These are phyloP conservation scores for Acacia crassicarpa DNA, from an alignment of 306 rosid species.

Conservation along the genomic window DNA sequence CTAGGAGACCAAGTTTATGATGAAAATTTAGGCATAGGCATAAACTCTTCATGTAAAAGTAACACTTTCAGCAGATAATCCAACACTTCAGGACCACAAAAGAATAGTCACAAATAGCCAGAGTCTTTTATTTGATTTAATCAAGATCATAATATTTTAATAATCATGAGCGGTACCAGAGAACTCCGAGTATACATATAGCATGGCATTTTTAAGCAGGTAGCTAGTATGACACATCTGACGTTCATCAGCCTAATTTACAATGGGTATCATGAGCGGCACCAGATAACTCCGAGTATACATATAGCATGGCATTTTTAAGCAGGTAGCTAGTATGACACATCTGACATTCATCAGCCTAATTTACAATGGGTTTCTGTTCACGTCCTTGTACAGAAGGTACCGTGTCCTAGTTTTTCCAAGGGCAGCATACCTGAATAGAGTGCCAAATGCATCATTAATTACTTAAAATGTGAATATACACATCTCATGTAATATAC, in stretches of 20 bases:
- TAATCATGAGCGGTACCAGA: background rate
- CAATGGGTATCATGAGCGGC: background rate
- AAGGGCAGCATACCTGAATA: conserved; percentile 89
- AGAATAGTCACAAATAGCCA: conserved; percentile 6
- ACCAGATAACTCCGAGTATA: background rate
- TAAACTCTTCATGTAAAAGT: background rate
- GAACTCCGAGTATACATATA: background rate
- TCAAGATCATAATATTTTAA: background rate
- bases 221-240: conserved; percentile 14
- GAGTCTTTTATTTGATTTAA: conserved; percentile 16
- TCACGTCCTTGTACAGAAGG: conserved; percentile 86
- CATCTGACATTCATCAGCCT: conserved; percentile 27
- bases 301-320: background rate
- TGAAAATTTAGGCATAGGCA: background rate
- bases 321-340: conserved; percentile 1
- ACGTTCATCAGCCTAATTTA: conserved; percentile 28
- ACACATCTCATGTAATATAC: conserved; percentile 12
- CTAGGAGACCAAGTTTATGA: background rate
- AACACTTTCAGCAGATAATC: conserved; percentile 13
- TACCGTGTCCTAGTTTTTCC: conserved; percentile 84
- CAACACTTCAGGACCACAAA: background rate
- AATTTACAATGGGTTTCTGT: conserved; percentile 65
- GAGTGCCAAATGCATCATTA: conserved; percentile 3
- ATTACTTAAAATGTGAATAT: background rate
- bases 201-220: background rate